Evolutionary conservation across 805 yeast genomes (phyloP), one percentile per base, ranked within the genome.

Genomic region (Aciculoconidium aculeatum): DNA sequence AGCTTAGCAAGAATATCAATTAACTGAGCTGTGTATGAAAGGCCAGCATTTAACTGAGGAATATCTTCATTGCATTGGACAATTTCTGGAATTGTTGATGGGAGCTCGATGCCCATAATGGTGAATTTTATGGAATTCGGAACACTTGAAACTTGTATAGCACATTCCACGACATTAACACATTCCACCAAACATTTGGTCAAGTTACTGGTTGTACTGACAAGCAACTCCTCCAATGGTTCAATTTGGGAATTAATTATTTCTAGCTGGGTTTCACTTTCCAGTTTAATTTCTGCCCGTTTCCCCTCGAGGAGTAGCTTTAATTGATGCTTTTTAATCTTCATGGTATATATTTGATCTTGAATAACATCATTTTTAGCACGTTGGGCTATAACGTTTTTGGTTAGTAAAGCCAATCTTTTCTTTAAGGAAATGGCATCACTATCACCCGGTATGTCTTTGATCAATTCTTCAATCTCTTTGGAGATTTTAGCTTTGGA

Each of bases 61-160:
- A n/a, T n/a, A n/a, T n/a, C n/a, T n/a, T n/a, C n/a, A n/a, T n/a
- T n/a, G n/a, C n/a, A n/a, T n/a, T 45, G 41, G 7, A 60, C 42
- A 9, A 63, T 28, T 17, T 58, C 60, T 16, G 44, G 44, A 13
- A 51, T 49, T 21, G 45, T 46, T 4, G 51, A 30, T 1, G 69
- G 69, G 29, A 63, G 58, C 27, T 57, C 61, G 5, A 60, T 36
- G 1, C 59, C 65, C 34, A 50, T 28, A 4, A 64, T 58, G 16
- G 42, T 41, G 30, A 57, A 53, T 7, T 40, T 44, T n/a, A 50
- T 40, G 2, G 55, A 26, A 14, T 41, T 34, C 18, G 42, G 40
- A 6, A 39, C 35, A 29, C 47, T 45, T 6, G 41, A 51, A n/a
- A 63, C 58, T 7, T 45, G 41, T 16, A 58, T 37, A 4, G 53